Conservation (phyloP, 75 land plant species). For the Sequoia sempervirens region DNA sequence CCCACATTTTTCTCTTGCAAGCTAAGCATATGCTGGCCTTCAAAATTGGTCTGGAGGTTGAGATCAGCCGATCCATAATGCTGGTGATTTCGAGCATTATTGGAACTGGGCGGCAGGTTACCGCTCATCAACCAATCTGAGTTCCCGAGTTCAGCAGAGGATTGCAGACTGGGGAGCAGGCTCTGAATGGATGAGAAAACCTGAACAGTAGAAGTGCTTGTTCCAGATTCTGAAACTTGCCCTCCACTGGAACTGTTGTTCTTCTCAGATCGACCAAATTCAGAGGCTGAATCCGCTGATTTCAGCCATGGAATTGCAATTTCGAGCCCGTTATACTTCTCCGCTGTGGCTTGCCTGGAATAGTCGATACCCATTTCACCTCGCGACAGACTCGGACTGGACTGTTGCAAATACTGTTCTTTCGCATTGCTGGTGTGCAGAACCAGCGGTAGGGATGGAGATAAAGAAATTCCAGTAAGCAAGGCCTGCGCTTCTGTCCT, state of each 20-base stretch:
- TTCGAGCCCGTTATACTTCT: constrained; percentile 4
- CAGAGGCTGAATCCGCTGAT: not conserved
- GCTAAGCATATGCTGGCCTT: constrained; percentile 1
- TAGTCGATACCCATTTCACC: not conserved
- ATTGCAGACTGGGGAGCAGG: constrained; percentile 3
- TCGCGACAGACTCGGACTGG: constrained; percentile 4
- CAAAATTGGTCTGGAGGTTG: constrained; percentile 6
- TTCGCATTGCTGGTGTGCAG: not conserved
- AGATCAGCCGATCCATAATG: constrained; percentile 6
- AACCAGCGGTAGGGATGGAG: constrained; percentile 1
- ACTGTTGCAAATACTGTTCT: constrained; percentile 5
- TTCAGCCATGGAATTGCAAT: constrained; percentile 6
- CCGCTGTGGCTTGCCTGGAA: not conserved
- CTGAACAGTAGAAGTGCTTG: constrained; percentile 3
- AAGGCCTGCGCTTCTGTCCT: not conserved
- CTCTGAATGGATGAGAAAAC: constrained; percentile 8
- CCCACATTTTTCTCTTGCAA: constrained; percentile 1
- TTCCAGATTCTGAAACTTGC: constrained; percentile 3
- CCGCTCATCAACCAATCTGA: constrained; percentile 6
- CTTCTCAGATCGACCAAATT: constrained; percentile 8
- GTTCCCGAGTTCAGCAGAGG: not conserved
- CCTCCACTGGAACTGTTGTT: not conserved
- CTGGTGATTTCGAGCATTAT: not conserved
- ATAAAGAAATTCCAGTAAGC: constrained; percentile 5
- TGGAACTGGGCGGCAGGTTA: not conserved